Evolutionary conservation across 148 eudicot species (phyloP), one percentile per base, ranked within the genome.

Genomic region (Mesembryanthemum crystallinum): DNA sequence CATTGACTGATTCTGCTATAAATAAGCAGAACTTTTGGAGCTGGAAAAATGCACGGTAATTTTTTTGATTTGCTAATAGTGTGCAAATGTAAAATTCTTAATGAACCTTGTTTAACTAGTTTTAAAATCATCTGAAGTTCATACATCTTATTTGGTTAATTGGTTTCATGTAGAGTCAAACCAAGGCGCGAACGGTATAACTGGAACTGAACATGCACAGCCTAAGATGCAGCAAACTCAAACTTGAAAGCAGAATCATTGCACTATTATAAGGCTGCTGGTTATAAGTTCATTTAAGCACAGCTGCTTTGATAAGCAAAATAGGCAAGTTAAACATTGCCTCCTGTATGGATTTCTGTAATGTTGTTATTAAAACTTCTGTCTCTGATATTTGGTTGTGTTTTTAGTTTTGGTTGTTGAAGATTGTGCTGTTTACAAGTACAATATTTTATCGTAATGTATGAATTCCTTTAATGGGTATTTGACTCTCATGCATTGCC

Each of bases 391-490:
- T 51, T 17, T 1, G 43, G 17, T 66, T 11, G n/a, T 17, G 9
- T 64, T 39, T 66, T 30, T 12, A 27, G 24, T 63, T n/a, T 37
- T 51, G 49, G 15, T 66, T 66, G 70, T n/a, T 66, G 52, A 33
- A 39, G 24, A 66, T 67, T 24, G 18, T 4, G 20, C 42, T 32
- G 18, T 21, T 10, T 17, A 35, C 8, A 18, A 64, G 37, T 9
- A 1, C 37, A 21, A 15, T 43, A 64, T 18, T 12, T 13, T 67
- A 15, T 24, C 9, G 1, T 45, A 45, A 4, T 27, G 64, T 10
- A 28, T 33, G n/a, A 23, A 64, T 30, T 8, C 67, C 45, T 64
- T 64, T 64, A 23, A 32, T 15, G 17, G 33, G 65, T 62, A 64
- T 7, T 61, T 64, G 18, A 15, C 17, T 32, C 23, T 33, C 33